Evolutionary conservation across 2,329 filamentous ascomycete species (phyloP), one percentile per base, ranked within the genome.

Genomic region (Penicillium expansum): DNA sequence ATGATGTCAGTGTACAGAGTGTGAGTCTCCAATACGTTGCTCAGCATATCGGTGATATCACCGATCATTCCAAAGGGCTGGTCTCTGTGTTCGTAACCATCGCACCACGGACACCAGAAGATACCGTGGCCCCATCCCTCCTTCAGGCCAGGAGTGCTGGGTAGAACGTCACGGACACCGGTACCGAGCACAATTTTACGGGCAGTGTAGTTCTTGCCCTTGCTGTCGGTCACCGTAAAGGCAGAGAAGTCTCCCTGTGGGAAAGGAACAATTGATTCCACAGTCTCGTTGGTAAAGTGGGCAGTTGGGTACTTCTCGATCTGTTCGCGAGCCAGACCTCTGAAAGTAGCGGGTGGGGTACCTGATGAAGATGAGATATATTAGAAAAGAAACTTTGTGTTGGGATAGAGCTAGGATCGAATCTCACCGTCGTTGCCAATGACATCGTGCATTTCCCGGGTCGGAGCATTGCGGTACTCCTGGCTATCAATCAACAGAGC

Each of bases 61-160:
- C 76, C 79, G 0, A 87, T 67, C 33, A 87, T 74, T 1, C 84
- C 83, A 1, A 87, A 75, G 0, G 77, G 57, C 59, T 86, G 83
- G 64, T 86, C 82, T 0, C 79, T 80, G 67, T 86, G 83, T 70
- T 87, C 84, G 60, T 81, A 77, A 13, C 84, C 84, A 64, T 87
- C 84, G 60, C 84, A 87, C 84, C 84, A 87, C 0, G 83, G 83
- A 53, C 84, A 87, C 83, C 84, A 86, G 71, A 74, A 86, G 50
- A 86, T 80, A 6, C 84, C 85, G 57, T 81, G 77, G 48, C 82
- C 83, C 79, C 82, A 87, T 63, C 79, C 80, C 53, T 84, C 80
- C 8, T 61, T 32, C 0, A 86, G 52, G 0, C 85, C 84, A 0
- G 84, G 83, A 0, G 83, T 86, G 0, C 56, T 22, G 1, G 85